Conservation (phyloP, 169 alveolate genomes). For the Plasmodium berghei region DNA sequence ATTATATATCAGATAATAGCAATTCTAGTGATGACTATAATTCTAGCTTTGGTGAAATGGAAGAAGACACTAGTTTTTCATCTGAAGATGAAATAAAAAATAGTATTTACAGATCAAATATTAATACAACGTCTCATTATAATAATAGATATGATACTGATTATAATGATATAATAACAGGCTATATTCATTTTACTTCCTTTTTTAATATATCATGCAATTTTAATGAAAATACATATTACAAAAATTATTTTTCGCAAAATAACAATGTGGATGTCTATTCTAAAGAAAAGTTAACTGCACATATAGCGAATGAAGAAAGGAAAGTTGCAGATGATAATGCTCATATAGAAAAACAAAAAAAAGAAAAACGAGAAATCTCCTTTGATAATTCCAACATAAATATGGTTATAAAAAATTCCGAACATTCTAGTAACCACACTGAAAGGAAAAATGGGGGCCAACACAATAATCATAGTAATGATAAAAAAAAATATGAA, state of each 20-base stretch:
- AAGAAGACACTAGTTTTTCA: background rate
- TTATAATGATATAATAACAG: conserved; percentile 48
- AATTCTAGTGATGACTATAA: conserved; percentile 57
- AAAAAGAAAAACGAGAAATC: too few species aligned
- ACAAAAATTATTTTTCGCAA: background rate
- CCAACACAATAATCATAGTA: background rate
- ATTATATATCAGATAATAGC: conserved; percentile 48
- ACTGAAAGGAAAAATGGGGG: background rate
- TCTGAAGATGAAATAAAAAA: background rate
- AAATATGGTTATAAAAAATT: too few species aligned
- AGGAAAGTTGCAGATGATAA: too few species aligned
- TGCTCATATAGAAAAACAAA: background rate
- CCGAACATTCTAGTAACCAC: background rate
- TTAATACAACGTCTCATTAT: too few species aligned
- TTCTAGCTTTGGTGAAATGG: conserved; percentile 34
- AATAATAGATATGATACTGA: background rate
- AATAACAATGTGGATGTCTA: background rate
- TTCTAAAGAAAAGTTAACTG: background rate
- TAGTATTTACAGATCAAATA: background rate
- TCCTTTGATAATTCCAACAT: too few species aligned
- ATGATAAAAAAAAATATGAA: background rate
- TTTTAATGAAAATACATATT: conserved; percentile 15
- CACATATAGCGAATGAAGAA: background rate
- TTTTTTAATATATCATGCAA: conserved; percentile 54
- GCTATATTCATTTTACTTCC: conserved; percentile 46